Base-by-base conservation (phyloP, 352 stramenopile species). In the Phytopythium cucurbitacearum region DNA sequence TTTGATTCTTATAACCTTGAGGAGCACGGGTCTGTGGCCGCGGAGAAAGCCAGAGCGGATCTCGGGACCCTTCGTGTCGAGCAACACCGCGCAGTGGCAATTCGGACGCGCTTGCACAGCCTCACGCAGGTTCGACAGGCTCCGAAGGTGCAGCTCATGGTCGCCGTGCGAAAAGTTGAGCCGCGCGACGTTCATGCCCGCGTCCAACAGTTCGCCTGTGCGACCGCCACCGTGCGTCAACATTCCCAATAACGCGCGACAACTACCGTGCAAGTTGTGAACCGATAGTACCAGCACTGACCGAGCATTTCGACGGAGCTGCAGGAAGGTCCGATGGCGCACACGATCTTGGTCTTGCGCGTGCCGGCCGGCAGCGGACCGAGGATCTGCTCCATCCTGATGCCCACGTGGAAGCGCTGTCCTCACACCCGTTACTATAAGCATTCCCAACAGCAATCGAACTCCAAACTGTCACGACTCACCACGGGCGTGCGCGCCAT, bases 131-230 rank as follows among this genome's bases (percentile, higher is more conserved):
- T 99, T 99, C 9, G 59, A 73, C 35, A 97, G 56, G 56, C 81
- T 94, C 15, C 84, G 80, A 44, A 91, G 65, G 56, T 98, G 91
- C 55, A 94, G 73, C 53, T 98, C 94, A 54, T 97, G 95, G 50
- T 98, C 98, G 21, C 97, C 97, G 67, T 99, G 97, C 11, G 96
- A 99, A 71, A 99, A 99, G 60, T 99, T 99, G 34, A 99, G 80
- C 11, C 97, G 85, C 61, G 98, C 98, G 5, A 99, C 89, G 49
- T 96, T 97, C 94, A 99, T 99, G 9, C 97, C 97, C 33, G 78
- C 80, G 49, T 91, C 81, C 40, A 91, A 57, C 3, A 93, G 60
- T 55, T 91, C 64, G 2, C 80, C 77, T 90, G 28, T 10, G 51
- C 13, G 15, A 47, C 21, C 21, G 2, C 33, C 40, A 36, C 12